Evolutionary conservation across 2,329 filamentous ascomycete species (phyloP).

Genomic region (Fusarium annulatum): DNA sequence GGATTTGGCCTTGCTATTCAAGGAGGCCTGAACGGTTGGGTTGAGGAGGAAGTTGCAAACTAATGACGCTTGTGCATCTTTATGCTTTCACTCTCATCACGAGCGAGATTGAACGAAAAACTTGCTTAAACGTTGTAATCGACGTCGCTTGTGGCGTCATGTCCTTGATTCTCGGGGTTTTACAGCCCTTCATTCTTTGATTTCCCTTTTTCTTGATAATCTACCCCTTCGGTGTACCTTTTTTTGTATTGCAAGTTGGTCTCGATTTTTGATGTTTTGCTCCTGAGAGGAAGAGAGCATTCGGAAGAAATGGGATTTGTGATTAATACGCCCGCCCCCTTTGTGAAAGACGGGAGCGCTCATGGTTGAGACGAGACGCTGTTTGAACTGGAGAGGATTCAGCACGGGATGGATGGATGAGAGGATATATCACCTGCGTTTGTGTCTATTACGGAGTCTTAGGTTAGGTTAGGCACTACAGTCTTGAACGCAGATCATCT

Average conservation of each 20-base stretch:
- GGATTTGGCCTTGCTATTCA: conserved; percentile 73
- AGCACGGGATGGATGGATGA: conserved; percentile 32
- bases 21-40: conserved; percentile 73
- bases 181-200: conserved; percentile 45
- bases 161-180: conserved; percentile 42
- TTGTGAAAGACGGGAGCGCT: conserved; percentile 27
- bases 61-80: conserved; percentile 50
- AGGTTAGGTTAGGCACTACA: conserved; percentile 39
- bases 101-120: conserved; percentile 46
- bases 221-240: conserved; percentile 48
- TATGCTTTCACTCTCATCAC: conserved; percentile 38
- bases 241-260: conserved; percentile 38
- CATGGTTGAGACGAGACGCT: conserved; percentile 37
- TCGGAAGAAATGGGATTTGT: conserved; percentile 26
- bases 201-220: conserved; percentile 49
- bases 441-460: conserved; percentile 46
- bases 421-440: conserved; percentile 43
- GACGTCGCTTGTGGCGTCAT: conserved; percentile 43
- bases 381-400: conserved; percentile 25
- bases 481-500: conserved; percentile 44
- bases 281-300: conserved; percentile 23
- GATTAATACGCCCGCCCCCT: conserved; percentile 37
- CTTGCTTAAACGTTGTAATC: conserved; percentile 59
- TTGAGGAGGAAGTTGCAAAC: conserved; percentile 73
- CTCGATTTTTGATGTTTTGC: conserved; percentile 35